Evolutionary conservation across 306 rosid species (phyloP).

Genomic region (Oemleria cerasiformis): DNA sequence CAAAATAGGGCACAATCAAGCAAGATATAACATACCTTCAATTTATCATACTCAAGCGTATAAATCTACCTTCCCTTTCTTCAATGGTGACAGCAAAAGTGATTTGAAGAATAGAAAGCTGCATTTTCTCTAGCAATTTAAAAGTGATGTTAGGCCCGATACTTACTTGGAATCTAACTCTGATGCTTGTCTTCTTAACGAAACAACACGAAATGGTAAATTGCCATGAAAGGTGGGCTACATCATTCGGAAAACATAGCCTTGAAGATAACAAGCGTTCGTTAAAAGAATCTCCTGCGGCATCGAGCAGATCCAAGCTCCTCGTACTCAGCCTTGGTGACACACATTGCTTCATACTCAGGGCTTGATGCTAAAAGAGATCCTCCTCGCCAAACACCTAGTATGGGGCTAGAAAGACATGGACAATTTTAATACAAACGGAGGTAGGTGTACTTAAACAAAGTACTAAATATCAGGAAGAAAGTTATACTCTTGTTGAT

Average conservation of each 20-base stretch:
- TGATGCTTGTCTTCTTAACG: neutral
- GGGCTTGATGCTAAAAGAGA: conserved; percentile 88
- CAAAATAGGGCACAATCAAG: neutral
- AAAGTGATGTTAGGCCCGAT: neutral
- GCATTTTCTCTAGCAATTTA: neutral
- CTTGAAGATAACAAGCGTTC: conserved; percentile 21
- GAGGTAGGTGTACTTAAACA: conserved; percentile 10
- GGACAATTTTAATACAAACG: neutral
- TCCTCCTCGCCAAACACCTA: conserved; percentile 96
- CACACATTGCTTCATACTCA: conserved; percentile 88
- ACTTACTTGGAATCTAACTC: neutral
- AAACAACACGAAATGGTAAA: neutral
- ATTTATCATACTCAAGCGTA: conserved; percentile 10
- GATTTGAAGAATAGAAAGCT: neutral
- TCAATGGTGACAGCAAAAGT: neutral
- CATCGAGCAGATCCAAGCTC: conserved; percentile 97
- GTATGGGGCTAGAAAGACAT: conserved; percentile 59
- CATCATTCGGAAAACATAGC: neutral
- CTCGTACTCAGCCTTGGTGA: conserved; percentile 93
- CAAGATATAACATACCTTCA: neutral
- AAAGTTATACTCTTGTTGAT: conserved; percentile 73
- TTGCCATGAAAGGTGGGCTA: conserved; percentile 4
- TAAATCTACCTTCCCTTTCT: neutral
- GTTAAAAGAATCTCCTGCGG: conserved; percentile 76
- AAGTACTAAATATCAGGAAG: neutral